A percentile compares a stretch with the other conserved stretches of the same genome.
Evolutionary conservation across 345 rosid species (phyloP).

Genomic region (Noccaea caerulescens): DNA sequence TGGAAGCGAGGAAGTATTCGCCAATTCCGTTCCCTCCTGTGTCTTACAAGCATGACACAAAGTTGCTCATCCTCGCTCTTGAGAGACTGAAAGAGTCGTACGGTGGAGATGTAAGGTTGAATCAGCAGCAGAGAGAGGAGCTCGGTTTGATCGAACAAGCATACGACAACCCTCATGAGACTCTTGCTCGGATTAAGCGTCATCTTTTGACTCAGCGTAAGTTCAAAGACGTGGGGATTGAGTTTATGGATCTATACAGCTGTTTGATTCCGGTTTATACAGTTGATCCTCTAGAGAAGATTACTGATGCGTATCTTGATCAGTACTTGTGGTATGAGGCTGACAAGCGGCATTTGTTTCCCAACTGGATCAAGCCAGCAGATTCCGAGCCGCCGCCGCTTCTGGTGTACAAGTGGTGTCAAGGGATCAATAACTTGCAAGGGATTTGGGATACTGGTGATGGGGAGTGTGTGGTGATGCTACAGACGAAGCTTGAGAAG

Average conservation of each 20-base stretch:
- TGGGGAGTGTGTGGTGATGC: conserved; percentile 95
- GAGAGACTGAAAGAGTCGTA: conserved; percentile 93
- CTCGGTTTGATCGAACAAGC: conserved; percentile 94
- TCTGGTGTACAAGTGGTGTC: conserved; percentile 94
- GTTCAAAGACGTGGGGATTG: conserved; percentile 87
- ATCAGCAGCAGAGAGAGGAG: conserved; percentile 89
- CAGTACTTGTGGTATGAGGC: conserved; percentile 96
- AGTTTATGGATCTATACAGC: conserved; percentile 93
- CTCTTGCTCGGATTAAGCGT: conserved; percentile 84
- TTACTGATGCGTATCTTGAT: conserved; percentile 95
- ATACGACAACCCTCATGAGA: conserved; percentile 93
- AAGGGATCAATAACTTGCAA: conserved; percentile 88
- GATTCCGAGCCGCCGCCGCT: conserved; percentile 95
- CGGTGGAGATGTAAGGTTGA: conserved; percentile 85
- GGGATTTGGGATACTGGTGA: conserved; percentile 91
- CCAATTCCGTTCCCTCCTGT: conserved; percentile 92
- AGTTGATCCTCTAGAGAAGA: conserved; percentile 87
- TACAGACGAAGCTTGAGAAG: conserved; percentile 87
- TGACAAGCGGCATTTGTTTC: conserved; percentile 90
- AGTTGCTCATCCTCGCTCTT: conserved; percentile 84
- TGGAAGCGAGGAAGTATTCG: conserved; percentile 82
- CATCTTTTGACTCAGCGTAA: conserved; percentile 91
- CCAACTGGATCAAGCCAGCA: conserved; percentile 96
- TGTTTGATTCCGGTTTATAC: conserved; percentile 89
- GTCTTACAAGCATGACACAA: conserved; percentile 89